Base-by-base conservation (phyloP, 2,329 filamentous ascomycete genomes). In the Colletotrichum sp. region DNA sequence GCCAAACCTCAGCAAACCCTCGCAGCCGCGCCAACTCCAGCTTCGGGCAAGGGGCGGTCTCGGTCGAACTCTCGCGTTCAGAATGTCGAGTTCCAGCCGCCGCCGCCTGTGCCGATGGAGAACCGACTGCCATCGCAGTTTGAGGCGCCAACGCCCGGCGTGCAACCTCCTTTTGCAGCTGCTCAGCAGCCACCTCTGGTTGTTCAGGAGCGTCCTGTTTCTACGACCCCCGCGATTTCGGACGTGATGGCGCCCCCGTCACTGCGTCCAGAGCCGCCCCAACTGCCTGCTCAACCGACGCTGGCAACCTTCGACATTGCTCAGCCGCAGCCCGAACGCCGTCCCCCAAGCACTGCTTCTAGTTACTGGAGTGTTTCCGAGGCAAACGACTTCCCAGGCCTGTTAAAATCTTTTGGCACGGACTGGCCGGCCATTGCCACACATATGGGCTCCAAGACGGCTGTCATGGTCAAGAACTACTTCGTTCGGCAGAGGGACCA, bases 291-390 rank as follows among this genome's bases (percentile, higher is more conserved):
- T 64, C 87, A 88, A 66, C 86, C 89, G 4, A 83, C 87, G 3
- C 85, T 89, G 74, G 80, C 88, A 13, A 89, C 88, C 30, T 89
- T 91, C 78, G 90, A 91, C 75, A 81, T 91, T 65, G 79, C 82
- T 6, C 86, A 87, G 75, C 79, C 83, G 16, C 85, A 85, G 52
- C 82, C 85, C 43, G 90, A 92, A 78, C 89, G 89, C 58, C 90
- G 90, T 74, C 83, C 85, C 12, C 87, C 88, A 27, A 86, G 86
- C 71, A 92, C 93, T 78, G 91, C 93, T 16, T 95, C 94, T 2
- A 96, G 94, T 83, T 97, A 97, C 83, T 97, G 95, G 95, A 96
- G 94, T 80, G 94, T 96, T 27, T 94, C 93, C 2, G 95, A 97
- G 84, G 90, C 93, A 70, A 93, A 90, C 62, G 94, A 96, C 80